A percentile compares a stretch with the other conserved stretches of the same genome.
Evolutionary conservation across 1,284 basidiomycete genomes (phyloP).

Genomic region (Leccinum solheimii): DNA sequence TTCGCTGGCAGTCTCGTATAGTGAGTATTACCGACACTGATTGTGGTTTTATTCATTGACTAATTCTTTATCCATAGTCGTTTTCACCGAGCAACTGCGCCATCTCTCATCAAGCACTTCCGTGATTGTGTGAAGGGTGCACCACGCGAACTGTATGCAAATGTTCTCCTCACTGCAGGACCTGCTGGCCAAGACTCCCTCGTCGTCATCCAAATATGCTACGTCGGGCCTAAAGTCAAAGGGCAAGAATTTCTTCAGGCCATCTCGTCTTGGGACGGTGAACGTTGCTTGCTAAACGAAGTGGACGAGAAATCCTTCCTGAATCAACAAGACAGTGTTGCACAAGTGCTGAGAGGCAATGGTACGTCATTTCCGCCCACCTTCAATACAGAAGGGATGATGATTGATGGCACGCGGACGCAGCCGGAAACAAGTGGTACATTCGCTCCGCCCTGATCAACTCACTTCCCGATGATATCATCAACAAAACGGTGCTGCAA

Average conservation of each 20-base stretch:
- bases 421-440: conserved; percentile 84
- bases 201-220: conserved; percentile 89
- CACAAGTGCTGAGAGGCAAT: conserved; percentile 83
- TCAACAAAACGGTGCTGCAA: conserved; percentile 77
- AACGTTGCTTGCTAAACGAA: conserved; percentile 79
- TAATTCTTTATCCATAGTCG: conserved; percentile 49
- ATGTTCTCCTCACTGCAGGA: conserved; percentile 86
- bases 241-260: conserved; percentile 80
- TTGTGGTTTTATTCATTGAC: background rate
- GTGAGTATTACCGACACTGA: conserved; percentile 43
- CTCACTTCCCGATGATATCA: conserved; percentile 81
- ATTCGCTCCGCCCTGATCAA: conserved; percentile 80
- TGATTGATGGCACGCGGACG: background rate
- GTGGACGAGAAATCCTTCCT: conserved; percentile 87
- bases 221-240: conserved; percentile 69
- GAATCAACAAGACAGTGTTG: conserved; percentile 87
- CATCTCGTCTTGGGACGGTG: conserved; percentile 85
- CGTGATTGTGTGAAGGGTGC: conserved; percentile 89
- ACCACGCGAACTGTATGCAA: conserved; percentile 84
- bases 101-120: conserved; percentile 87
- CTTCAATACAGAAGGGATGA: background rate
- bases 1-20: conserved; percentile 91
- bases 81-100: conserved; percentile 80
- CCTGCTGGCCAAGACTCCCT: conserved; percentile 79
- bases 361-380: conserved; percentile 39